These are phyloP conservation scores for Chamaenerion angustifolium DNA, from an alignment of 345 rosid genomes.

Conservation along the genomic window DNA sequence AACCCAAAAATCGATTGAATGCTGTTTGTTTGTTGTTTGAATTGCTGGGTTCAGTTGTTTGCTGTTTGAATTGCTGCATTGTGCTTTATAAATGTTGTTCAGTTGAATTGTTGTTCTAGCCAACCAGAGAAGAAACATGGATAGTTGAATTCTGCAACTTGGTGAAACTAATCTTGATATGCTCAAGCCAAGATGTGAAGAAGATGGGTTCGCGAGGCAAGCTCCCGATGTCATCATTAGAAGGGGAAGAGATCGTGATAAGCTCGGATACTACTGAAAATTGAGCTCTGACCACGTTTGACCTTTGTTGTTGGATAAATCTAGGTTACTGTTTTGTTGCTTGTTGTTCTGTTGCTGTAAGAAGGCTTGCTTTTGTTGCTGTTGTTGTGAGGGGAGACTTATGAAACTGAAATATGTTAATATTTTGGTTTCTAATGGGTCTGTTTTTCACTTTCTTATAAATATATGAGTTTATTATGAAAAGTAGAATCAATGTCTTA, in stretches of 20 bases:
- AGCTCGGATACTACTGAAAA: constrained; percentile 39
- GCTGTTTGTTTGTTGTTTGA: too few species aligned
- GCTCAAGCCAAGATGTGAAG: constrained; percentile 71
- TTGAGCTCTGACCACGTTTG: constrained; percentile 9
- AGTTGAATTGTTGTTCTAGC: too few species aligned
- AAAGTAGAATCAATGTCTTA: too few species aligned
- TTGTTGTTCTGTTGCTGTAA: constrained; percentile 3
- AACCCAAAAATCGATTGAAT: too few species aligned
- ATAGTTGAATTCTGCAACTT: constrained; percentile 89
- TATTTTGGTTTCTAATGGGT: too few species aligned
- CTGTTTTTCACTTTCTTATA: too few species aligned
- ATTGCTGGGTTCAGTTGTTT: too few species aligned
- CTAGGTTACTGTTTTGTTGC: background rate
- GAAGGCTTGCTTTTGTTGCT: constrained; percentile 1
- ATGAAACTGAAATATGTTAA: too few species aligned
- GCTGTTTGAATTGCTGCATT: too few species aligned
- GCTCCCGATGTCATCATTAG: constrained; percentile 31
- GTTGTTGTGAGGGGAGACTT: background rate
- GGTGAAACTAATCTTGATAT: constrained; percentile 75
- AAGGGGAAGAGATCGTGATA: constrained; percentile 41
- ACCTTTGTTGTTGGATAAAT: background rate
- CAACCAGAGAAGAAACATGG: too few species aligned
- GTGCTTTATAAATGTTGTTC: too few species aligned
- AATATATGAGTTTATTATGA: too few species aligned
- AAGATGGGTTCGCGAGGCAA: constrained; percentile 43